These are phyloP conservation scores for Citrus australasica DNA, from an alignment of 345 rosid genomes.

Conservation along the genomic window DNA sequence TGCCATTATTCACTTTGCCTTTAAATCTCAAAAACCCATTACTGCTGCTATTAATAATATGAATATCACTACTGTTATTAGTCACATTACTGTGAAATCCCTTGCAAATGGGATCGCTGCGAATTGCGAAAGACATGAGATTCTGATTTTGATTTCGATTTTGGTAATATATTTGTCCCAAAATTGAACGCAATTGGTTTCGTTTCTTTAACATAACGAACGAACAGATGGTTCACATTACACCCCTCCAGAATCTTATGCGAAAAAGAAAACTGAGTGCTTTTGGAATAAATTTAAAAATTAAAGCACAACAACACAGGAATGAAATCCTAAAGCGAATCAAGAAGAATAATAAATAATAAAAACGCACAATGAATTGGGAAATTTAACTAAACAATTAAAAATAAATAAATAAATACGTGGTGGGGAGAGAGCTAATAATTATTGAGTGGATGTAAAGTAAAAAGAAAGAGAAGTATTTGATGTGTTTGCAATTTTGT, in stretches of 20 bases:
- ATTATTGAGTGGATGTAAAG: slow-evolving; percentile 1
- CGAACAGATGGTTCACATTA: slow-evolving; percentile 33
- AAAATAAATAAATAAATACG: not conserved
- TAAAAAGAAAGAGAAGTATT: not conserved
- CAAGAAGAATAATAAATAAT: not conserved
- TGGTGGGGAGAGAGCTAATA: not conserved
- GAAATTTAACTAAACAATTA: not conserved
- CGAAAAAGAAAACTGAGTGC: no score
- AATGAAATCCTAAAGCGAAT: slow-evolving; percentile 5
- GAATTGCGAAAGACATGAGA: slow-evolving; percentile 22
- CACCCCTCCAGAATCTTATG: slow-evolving; percentile 29
- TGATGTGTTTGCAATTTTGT: no score
- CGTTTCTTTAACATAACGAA: slow-evolving; percentile 55
- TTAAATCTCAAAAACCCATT: not conserved
- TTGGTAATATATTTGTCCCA: slow-evolving; percentile 24
- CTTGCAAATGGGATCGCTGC: slow-evolving; percentile 14
- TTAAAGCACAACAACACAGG: not conserved
- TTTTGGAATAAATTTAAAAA: no score
- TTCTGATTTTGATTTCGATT: not conserved
- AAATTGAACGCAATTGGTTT: slow-evolving; percentile 19
- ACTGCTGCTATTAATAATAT: not conserved
- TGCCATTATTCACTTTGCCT: slow-evolving; percentile 6
- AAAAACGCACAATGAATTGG: not conserved
- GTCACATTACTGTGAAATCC: slow-evolving; percentile 6
- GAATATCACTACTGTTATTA: not conserved